Evolutionary conservation across 352 stramenopile genomes (phyloP), one percentile per base, ranked within the genome.

Genomic region (Globisporangium canariense): DNA sequence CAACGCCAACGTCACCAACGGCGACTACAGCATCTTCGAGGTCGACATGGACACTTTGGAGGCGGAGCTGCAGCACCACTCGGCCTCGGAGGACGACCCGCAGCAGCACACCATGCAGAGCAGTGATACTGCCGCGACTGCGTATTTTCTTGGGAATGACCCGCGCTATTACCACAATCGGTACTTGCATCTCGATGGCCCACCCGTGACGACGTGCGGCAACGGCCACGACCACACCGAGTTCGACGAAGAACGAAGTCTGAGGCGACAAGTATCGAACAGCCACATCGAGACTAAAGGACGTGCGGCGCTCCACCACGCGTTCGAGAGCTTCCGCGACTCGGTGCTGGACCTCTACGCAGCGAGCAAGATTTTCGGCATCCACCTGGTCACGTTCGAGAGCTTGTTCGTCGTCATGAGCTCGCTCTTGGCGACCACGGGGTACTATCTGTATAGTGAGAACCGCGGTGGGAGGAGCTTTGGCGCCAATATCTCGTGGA

Each of bases 401-500:
- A 86, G 69, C 25, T 61, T 94, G 7, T 79, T 94, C 16, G 85
- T 88, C 18, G 71, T 94, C 32, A 40, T 83, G 13, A 83, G 80
- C 55, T 87, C 87, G 13, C 46, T 94, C 18, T 58, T 78, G 0
- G 79, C 81, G 9, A 91, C 81, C 2, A 84, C 78, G 25, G 79
- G 74, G 38, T 92, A 94, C 61, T 93, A 94, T 60, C 62, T 85
- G 28, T 73, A 79, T 60, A 81, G 83, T 50, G 53, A 75, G 30
- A 78, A 71, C 49, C 51, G 58, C 11, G 11, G 41, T 13, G 72
- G 71, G 32, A 52, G 71, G 14, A 76, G 66, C 40, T 93, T 94
- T 59, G 81, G 79, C 30, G 82, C 83, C 58, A 96, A 96, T 64
- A 85, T 96, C 51, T 93, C 86, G 71, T 94, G 81, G 79, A 89